These are phyloP conservation scores for Monascus purpureus DNA, from an alignment of 495 filamentous ascomycete species.

Conservation along the genomic window DNA sequence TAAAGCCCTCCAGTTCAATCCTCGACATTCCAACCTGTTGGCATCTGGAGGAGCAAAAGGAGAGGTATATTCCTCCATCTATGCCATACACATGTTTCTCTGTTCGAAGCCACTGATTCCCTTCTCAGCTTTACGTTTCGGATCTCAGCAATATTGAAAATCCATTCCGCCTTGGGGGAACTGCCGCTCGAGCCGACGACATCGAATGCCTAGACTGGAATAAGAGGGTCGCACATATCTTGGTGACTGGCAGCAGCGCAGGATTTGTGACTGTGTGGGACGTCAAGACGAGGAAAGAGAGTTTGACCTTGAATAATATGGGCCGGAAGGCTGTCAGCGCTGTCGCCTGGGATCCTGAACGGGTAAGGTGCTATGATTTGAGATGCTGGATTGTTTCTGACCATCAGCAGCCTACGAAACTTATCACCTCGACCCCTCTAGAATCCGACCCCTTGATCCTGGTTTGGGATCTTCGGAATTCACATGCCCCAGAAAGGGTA, in stretches of 20 bases:
- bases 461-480: slow-evolving; percentile 92
- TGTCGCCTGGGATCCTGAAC: slow-evolving; percentile 92
- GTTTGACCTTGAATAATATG: slow-evolving; percentile 82
- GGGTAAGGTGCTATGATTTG: slow-evolving; percentile 19
- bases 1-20: slow-evolving; percentile 96
- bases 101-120: not conserved
- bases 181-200: slow-evolving; percentile 80
- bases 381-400: slow-evolving; percentile 3
- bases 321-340: slow-evolving; percentile 88
- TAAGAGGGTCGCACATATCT: slow-evolving; percentile 90
- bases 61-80: slow-evolving; percentile 35
- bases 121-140: slow-evolving; percentile 62
- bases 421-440: slow-evolving; percentile 83
- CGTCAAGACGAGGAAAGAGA: slow-evolving; percentile 92
- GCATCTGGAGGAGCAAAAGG: slow-evolving; percentile 89
- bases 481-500: slow-evolving; percentile 79
- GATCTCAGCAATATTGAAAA: slow-evolving; percentile 80
- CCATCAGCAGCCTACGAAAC: slow-evolving; percentile 54
- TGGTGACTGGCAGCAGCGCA: slow-evolving; percentile 85
- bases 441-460: slow-evolving; percentile 81
- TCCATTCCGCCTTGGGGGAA: slow-evolving; percentile 76
- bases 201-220: slow-evolving; percentile 97
- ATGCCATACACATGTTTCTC: too few relatives aligned
- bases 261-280: slow-evolving; percentile 99
- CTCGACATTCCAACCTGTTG: slow-evolving; percentile 78